Evolutionary conservation across 2,329 filamentous ascomycete species (phyloP), one percentile per base, ranked within the genome.

Genomic region (Aspergillus terreus): DNA sequence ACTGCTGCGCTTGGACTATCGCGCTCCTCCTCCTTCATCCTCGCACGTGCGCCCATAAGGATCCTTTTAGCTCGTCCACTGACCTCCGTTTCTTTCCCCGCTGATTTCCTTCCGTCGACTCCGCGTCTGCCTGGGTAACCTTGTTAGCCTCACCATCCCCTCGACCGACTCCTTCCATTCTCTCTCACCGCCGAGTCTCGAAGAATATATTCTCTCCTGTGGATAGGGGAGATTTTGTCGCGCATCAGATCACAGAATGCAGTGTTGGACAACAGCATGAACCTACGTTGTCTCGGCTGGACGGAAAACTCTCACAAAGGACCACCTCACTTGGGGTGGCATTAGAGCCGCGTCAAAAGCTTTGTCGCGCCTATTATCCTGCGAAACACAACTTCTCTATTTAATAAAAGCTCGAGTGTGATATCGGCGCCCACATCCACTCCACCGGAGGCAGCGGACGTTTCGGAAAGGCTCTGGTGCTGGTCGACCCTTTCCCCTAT

Each of bases 181-280:
- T 4, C 27, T 30, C 27, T 7, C 7, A 30, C 27, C 27, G 27
- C 7, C 27, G 27, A 30, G 6, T 30, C 27, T 30, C 27, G 27
- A 30, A 30, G 10, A 11, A 30, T 30, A 30, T 30, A 30, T 30
- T 30, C 27, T 30, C 9, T 30, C 27, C 27, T 9, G 27, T 30
- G 27, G 27, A 30, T 10, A 30, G 7, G 6, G 40, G 23, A 17
- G 11, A 6, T 14, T 17, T 14, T 2, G 1, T 17, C n/a, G 46
- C 10, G 7, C 19, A 17, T 27, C 23, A 14, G 6, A n/a, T 12
- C 32, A 46, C 50, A 50, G 46, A 46, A 60, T 60, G 58, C 46
- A 46, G 36, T 47, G 49, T 45, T 52, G 46, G 36, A 48, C 49
- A 54, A 44, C 51, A 58, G 57, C 49, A 61, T 61, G 57, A 61